Base-by-base conservation (phyloP, 75 land plant species). In the Pinus tabuliformis region DNA sequence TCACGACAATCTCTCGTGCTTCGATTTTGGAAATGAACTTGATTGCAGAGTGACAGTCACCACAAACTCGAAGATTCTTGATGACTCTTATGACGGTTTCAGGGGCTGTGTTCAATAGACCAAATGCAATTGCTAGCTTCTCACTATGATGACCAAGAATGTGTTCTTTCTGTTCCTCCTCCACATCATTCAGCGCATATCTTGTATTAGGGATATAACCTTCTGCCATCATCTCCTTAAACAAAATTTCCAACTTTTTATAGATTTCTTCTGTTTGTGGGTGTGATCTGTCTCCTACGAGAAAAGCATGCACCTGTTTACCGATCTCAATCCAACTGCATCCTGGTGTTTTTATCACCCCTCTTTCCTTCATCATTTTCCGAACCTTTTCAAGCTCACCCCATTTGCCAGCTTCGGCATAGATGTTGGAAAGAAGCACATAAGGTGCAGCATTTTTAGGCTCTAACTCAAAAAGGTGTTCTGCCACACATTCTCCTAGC, bases 81-180 rank as follows among this genome's bases (percentile, higher is more conserved):
- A 76, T 75, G 22, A 76, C 56, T 21, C 61, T 65, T 82, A 82
- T 56, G 9, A 70, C 70, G 24, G 80, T 75, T 33, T 61, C 84
- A 33, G 57, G 52, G 16, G 65, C 61, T 73, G 83, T 81, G 66
- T 49, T 75, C 26, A 82, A 42, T 49, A 82, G 71, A 15, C 85
- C 85, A 75, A 73, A 82, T 52, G 72, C 84, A 62, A 81, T 63
- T 58, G 83, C 84, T 26, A 82, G 59, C 84, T 58, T 81, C 54
- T 82, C 84, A 62, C 84, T 74, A 33, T 75, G 84, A 65, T 52
- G 62, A 6, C 78, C 62, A 39, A 81, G 56, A 56, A 56, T 56
- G 5, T 49, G 70, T 14, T 74, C 78, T 56, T 66, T 54, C 28
- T 63, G 36, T 37, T 36, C 58, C 22, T 61, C 54, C 0, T 61